Evolutionary conservation across 352 stramenopile species (phyloP).

Genomic region (Pythium rishiriense): DNA sequence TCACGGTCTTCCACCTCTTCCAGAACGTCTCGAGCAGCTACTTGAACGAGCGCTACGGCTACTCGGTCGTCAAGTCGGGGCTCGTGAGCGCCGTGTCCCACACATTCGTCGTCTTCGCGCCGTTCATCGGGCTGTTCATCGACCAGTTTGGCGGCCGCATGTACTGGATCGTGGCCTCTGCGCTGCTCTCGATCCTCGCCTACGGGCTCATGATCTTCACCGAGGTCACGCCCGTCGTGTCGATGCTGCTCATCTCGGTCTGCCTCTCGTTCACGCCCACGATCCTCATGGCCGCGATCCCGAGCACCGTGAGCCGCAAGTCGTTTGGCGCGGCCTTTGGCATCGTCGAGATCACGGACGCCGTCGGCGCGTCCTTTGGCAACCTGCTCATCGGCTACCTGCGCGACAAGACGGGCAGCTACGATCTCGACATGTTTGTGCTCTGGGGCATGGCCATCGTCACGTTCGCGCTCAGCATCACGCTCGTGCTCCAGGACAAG

Average conservation of each 20-base stretch:
- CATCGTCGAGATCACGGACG: conserved; percentile 86
- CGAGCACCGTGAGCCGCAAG: conserved; percentile 70
- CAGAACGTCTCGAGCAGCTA: conserved; percentile 90
- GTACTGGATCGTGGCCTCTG: conserved; percentile 72
- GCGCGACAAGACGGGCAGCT: conserved; percentile 74
- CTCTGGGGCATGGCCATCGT: conserved; percentile 70
- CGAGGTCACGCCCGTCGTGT: conserved; percentile 66
- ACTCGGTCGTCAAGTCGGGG: conserved; percentile 84
- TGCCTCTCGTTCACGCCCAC: conserved; percentile 87
- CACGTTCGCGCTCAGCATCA: conserved; percentile 66
- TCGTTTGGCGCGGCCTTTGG: conserved; percentile 85
- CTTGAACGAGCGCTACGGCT: conserved; percentile 84
- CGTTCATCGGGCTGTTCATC: conserved; percentile 86
- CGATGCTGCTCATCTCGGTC: conserved; percentile 87
- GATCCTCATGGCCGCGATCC: conserved; percentile 87
- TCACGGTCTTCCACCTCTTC: conserved; percentile 92
- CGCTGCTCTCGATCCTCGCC: conserved; percentile 69
- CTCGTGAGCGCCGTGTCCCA: conserved; percentile 79
- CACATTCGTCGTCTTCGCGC: conserved; percentile 83
- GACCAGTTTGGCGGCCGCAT: conserved; percentile 88
- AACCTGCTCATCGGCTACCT: conserved; percentile 87
- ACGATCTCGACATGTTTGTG: conserved; percentile 85
- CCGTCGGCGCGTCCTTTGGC: conserved; percentile 75
- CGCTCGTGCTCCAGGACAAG: conserved; percentile 67
- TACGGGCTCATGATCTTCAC: conserved; percentile 89